Evolutionary conservation across 2,329 filamentous ascomycete genomes (phyloP), one percentile per base, ranked within the genome.

Genomic region (Pyrenophora tritici-repentis): DNA sequence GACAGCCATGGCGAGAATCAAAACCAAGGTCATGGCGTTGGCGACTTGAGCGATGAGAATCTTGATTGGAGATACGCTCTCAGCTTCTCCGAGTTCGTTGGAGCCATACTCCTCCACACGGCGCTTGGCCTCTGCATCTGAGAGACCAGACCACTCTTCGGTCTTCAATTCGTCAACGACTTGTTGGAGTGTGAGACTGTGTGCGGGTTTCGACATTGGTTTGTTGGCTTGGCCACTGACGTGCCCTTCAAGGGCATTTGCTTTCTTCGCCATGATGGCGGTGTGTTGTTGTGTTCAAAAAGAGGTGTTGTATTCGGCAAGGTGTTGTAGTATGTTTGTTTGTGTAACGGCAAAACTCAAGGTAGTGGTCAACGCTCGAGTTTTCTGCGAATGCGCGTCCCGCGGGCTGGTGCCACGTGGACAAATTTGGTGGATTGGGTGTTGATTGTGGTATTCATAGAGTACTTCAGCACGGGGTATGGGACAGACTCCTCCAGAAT

Each of bases 1-100:
- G 38, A 79, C 76, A 17, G 70, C 75, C 77, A 79, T 79, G 26
- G 75, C 77, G 47, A 79, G 62, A 31, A 79, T 75, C n/a, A 79
- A 68, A 5, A 86, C 86, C 71, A 89, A 70, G 58, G 88, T 88
- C 88, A 91, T 90, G 50, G 88, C 88, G 78, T 91, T 91, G 67
- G 86, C 83, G 17, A 90, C 73, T 70, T 91, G 88, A 62, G 87
- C 86, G 50, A 88, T 76, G 39, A 91, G 75, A 35, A 91, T 89
- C 62, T 86, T 91, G 63, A 81, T 86, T 78, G 87, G 86, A 81
- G 67, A 83, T 40, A 91, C 85, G 22, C 83, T 83, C 22, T 82
- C 84, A 16, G 81, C 86, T 16, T 89, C 83, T 37, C 90, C 84
- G 16, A 91, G 79, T 66, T 90, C 86, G 75, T 91, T 91, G 14